A percentile compares a stretch with the other conserved stretches of the same genome.
Evolutionary conservation across 2,329 filamentous ascomycete species (phyloP).

Genomic region (Zalaria obscura): DNA sequence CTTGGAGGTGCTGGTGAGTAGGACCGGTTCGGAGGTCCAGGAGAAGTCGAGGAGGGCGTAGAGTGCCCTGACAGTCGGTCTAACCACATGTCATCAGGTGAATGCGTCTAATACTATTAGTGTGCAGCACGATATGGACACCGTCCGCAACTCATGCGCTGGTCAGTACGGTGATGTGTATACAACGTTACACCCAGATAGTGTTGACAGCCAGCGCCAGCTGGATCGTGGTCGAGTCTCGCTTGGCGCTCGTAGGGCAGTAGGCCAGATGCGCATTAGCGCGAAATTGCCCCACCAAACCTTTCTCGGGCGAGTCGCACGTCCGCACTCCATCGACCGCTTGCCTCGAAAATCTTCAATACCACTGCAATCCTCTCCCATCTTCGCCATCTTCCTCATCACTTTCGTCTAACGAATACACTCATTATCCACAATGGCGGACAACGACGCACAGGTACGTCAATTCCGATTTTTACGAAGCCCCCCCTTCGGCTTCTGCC

Average conservation of each 20-base stretch:
- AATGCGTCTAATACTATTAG: not conserved
- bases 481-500: not conserved
- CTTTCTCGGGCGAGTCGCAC: not conserved
- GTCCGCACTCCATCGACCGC: conserved; percentile 2
- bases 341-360: conserved; percentile 1
- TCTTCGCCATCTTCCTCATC: conserved; percentile 5
- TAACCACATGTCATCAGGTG: conserved; percentile 57
- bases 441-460: conserved; percentile 16
- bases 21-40: conserved; percentile 49
- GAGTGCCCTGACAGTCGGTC: conserved; percentile 68
- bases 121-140: not conserved
- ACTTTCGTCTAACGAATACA: conserved; percentile 4
- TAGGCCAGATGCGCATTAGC: not conserved
- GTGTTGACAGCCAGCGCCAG: not conserved
- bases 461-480: not conserved
- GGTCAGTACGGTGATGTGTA: too few relatives aligned
- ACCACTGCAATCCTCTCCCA: conserved; percentile 8
- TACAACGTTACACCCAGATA: too few relatives aligned
- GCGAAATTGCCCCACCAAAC: too few relatives aligned
- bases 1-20: conserved; percentile 59
- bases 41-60: conserved; percentile 48
- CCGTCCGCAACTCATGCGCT: too few relatives aligned
- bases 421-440: conserved; percentile 10
- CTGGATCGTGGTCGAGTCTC: not conserved
- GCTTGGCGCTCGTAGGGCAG: not conserved